Base-by-base conservation (phyloP, 129 eudicot species). In the Flaveria bidentis region DNA sequence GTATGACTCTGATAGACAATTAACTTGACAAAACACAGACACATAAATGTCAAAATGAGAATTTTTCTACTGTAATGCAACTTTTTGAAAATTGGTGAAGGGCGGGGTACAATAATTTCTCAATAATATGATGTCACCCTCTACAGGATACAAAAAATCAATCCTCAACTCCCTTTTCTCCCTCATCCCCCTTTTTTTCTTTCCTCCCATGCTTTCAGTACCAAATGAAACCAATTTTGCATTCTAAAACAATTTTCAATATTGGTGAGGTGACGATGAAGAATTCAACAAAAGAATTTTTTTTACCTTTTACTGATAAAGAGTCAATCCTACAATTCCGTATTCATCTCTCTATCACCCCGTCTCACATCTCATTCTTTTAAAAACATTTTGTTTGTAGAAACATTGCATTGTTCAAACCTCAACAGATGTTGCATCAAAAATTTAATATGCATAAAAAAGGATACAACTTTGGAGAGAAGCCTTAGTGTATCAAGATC, bases 401-500 rank as follows among this genome's bases (percentile, higher is more conserved):
- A 52, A 5, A 52, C 28, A 56, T 5, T 56, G 62, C 28, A 56
- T 20, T 17, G 25, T 56, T 56, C 4, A 17, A 56, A 56, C 62
- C 64, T 58, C 13, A 61, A 61, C 41, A 61, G 17, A 63, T 33
- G 22, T 2, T 33, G 46, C 46, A 63, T 15, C 69, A 63, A 25
- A 36, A 30, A 14, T 15, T 30, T 6, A 15, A 6, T 15, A 63
- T 63, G 69, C 46, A 15, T 63, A 63, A 58, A 17, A 56, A 76
- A 88, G 90, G 96, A 82, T 91, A 94, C 97, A 33, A 88, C 90
- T 80, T 94, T 94, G 47, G 98, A 94, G 5, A 94, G 91, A 55
- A 91, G 92, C 86, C 97, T 91, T 78, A 94, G 78, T 9, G 98
- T 93, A 76, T 93, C 98, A 84, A 93, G 75, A 80, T 93, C 98